Base-by-base conservation (phyloP, 2,329 filamentous ascomycete genomes). In the Eutypella sp. region DNA sequence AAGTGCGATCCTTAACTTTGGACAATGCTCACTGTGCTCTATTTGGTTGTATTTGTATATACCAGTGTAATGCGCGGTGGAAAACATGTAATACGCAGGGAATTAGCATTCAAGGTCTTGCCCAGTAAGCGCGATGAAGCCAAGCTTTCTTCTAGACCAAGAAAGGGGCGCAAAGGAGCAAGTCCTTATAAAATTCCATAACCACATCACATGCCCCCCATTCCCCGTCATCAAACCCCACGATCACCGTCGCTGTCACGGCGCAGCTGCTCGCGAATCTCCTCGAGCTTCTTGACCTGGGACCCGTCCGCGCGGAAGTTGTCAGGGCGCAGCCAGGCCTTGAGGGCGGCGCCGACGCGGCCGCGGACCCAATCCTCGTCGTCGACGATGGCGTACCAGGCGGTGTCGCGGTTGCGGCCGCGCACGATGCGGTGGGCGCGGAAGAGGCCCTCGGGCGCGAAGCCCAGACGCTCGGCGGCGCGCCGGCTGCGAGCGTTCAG, bases 351-450 rank as follows among this genome's bases (percentile, higher is more conserved):
- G 51, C 70, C 75, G 1, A 71, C 59, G 0, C 46, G 42, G n/a
- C 36, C 36, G 9, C 23, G 5, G 2, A 68, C 67, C 82, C 82
- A 85, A 47, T 85, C 82, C 0, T 72, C 71, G 41, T 79, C 73
- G 1, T 78, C 55, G 7, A 85, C 75, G n/a, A n/a, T n/a, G 19
- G 78, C 75, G 45, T 73, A 79, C 78, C 79, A 85, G 3, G 74
- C 70, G 1, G 80, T 81, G 56, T 85, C 81, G 37, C 82, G 65
- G 43, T 66, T 72, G 19, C 71, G 64, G 1, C 79, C 81, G 52
- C 78, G 81, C 7, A 76, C 55, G 24, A 85, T 68, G 72, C 82
- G 72, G 57, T 85, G 80, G 50, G 81, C 77, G 44, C 80, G 69
- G 50, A 84, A 84, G 0, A 73, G 55, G 0, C 82, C 82, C 58